Conservation (phyloP, 2,329 filamentous ascomycete genomes). For the Calonectria honghensis region DNA sequence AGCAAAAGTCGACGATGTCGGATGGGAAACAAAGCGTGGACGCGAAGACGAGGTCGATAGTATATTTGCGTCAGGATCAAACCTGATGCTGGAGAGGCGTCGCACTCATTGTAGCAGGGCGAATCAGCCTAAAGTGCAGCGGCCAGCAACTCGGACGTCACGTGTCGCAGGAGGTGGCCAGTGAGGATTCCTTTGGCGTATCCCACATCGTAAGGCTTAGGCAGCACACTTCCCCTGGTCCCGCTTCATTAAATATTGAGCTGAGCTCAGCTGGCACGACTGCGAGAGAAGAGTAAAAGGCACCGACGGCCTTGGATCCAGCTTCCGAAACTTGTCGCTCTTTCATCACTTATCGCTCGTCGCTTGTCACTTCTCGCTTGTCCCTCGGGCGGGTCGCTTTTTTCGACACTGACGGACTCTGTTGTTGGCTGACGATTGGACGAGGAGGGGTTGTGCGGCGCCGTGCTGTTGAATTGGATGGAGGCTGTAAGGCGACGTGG, state of each 20-base stretch:
- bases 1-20: neutral
- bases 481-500: slow-evolving; percentile 35
- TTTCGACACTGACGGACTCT: slow-evolving; percentile 10
- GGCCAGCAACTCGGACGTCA: slow-evolving; percentile 40
- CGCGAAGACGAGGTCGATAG: neutral
- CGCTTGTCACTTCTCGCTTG: slow-evolving; percentile 14
- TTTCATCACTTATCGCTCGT: neutral
- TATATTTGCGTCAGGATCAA: neutral
- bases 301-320: slow-evolving; percentile 15
- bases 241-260: slow-evolving; percentile 37
- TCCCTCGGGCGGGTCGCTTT: slow-evolving; percentile 8
- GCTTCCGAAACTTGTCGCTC: slow-evolving; percentile 9
- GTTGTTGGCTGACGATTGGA: slow-evolving; percentile 35
- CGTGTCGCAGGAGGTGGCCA: slow-evolving; percentile 41
- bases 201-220: slow-evolving; percentile 50
- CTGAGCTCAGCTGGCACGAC: slow-evolving; percentile 49
- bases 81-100: neutral
- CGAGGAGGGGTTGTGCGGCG: slow-evolving; percentile 32
- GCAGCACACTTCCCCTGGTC: slow-evolving; percentile 51
- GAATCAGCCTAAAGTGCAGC: slow-evolving; percentile 8
- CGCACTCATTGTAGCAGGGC: neutral
- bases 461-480: slow-evolving; percentile 29
- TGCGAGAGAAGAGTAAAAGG: slow-evolving; percentile 21
- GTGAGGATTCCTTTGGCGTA: slow-evolving; percentile 30
- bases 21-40: neutral